Conservation (phyloP, 148 eudicot genomes). For the Suaeda aralocaspica region DNA sequence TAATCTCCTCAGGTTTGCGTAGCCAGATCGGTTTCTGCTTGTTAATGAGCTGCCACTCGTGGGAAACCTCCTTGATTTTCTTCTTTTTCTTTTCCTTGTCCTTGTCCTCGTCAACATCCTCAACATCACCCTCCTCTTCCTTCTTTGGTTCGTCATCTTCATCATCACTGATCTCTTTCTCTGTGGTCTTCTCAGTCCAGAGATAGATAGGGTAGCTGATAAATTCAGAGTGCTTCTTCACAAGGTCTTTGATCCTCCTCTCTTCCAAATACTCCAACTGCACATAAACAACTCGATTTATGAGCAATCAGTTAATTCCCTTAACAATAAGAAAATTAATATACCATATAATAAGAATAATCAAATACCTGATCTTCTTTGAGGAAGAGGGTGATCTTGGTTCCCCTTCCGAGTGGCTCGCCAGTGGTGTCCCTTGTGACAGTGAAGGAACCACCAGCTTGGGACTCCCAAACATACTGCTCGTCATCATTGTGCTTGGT, state of each 20-base stretch:
- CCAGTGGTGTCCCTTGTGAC: constrained; percentile 70
- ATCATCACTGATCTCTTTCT: constrained; percentile 85
- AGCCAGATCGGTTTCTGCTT: constrained; percentile 94
- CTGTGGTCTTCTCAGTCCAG: constrained; percentile 86
- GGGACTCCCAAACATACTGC: constrained; percentile 86
- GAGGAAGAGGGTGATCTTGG: constrained; percentile 84
- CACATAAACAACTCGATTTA: not conserved
- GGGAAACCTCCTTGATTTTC: constrained; percentile 84
- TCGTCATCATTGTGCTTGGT: constrained; percentile 90
- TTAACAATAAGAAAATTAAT: not conserved
- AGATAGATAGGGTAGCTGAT: constrained; percentile 93
- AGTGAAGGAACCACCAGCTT: constrained; percentile 88
- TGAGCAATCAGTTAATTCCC: not conserved
- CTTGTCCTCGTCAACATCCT: constrained; percentile 77
- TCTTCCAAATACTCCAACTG: constrained; percentile 87
- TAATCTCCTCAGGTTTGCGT: constrained; percentile 86
- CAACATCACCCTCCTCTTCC: constrained; percentile 68
- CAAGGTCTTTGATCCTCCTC: constrained; percentile 86
- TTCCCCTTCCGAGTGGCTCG: constrained; percentile 82
- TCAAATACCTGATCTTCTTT: constrained; percentile 76
- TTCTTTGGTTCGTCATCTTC: constrained; percentile 82
- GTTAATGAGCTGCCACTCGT: constrained; percentile 83
- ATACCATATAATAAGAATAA: not conserved
- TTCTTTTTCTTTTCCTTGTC: constrained; percentile 63
- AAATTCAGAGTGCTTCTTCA: constrained; percentile 91